Evolutionary conservation across 176 grass and related monocot species (phyloP).

Genomic region (Carex kokanica): DNA sequence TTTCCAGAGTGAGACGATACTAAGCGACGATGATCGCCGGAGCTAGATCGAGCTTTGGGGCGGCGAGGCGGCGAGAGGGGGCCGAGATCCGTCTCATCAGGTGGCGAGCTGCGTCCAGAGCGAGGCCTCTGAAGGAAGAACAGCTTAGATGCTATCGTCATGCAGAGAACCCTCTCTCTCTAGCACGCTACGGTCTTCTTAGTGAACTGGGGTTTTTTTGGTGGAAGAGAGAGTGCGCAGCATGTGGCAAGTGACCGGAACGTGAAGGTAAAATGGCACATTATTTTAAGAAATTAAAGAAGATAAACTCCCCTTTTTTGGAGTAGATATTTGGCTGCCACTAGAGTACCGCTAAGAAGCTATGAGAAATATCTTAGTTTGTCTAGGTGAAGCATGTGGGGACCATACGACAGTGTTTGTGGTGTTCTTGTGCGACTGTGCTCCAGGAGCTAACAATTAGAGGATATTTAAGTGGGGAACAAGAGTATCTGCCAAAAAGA

Average conservation of each 20-base stretch:
- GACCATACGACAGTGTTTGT: not conserved
- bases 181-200: not conserved
- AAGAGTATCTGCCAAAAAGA: not conserved
- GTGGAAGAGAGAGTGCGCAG: not conserved
- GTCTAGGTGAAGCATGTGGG: not conserved
- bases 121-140: conserved; percentile 3
- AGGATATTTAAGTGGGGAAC: not conserved
- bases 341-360: not conserved
- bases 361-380: not conserved
- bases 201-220: not conserved
- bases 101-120: not conserved
- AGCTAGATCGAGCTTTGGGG: not conserved
- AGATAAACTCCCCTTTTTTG: not conserved
- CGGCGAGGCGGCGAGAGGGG: conserved; percentile 8
- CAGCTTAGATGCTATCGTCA: conserved; percentile 31
- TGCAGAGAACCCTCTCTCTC: not conserved
- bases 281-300: not conserved
- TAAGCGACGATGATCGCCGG: not conserved
- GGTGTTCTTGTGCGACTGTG: not conserved
- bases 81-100: conserved; percentile 2
- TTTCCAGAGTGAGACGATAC: not conserved
- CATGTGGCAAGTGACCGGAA: not conserved
- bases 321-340: not conserved
- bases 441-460: not conserved
- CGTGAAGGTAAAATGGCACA: not conserved